phyloP scores from a whole-genome alignment of 192 early-diverging fungal species.

The Coemansia sp. region DNA sequence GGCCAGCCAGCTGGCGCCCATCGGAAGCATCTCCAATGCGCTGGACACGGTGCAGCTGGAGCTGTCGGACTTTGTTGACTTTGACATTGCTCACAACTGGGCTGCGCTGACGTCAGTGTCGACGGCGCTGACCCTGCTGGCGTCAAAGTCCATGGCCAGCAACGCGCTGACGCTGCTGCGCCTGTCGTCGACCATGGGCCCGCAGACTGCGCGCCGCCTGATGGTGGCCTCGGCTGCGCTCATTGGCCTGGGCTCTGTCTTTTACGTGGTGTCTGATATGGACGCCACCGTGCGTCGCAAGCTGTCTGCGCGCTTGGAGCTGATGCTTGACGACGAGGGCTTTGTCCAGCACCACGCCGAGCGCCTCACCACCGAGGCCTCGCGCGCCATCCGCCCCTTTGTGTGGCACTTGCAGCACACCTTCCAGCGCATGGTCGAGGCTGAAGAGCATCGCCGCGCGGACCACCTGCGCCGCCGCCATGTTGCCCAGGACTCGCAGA shows the following conservation, averaged over 20 bases:
- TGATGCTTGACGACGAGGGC: constrained; percentile 55
- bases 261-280: constrained; percentile 71
- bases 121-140: constrained; percentile 56
- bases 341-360: constrained; percentile 64
- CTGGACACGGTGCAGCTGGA: constrained; percentile 50
- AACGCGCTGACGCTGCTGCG: constrained; percentile 38
- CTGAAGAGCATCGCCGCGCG: constrained; percentile 62
- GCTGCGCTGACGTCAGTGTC: constrained; percentile 58
- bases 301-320: constrained; percentile 55
- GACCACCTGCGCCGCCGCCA: constrained; percentile 59
- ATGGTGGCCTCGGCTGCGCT: constrained; percentile 41
- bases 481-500: constrained; percentile 63
- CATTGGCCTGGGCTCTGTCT: constrained; percentile 55
- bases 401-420: constrained; percentile 70
- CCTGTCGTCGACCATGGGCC: constrained; percentile 43
- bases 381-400: constrained; percentile 65
- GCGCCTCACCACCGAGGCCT: constrained; percentile 63
- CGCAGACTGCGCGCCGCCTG: constrained; percentile 43
- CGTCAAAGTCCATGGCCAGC: constrained; percentile 35
- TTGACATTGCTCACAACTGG: constrained; percentile 63
- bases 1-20: constrained; percentile 38
- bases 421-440: constrained; percentile 72
- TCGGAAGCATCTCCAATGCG: constrained; percentile 54
- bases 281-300: constrained; percentile 70
- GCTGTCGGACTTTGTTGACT: constrained; percentile 62